Evolutionary conservation across 2,329 filamentous ascomycete species (phyloP).

Genomic region (Aureobasidium sp.): DNA sequence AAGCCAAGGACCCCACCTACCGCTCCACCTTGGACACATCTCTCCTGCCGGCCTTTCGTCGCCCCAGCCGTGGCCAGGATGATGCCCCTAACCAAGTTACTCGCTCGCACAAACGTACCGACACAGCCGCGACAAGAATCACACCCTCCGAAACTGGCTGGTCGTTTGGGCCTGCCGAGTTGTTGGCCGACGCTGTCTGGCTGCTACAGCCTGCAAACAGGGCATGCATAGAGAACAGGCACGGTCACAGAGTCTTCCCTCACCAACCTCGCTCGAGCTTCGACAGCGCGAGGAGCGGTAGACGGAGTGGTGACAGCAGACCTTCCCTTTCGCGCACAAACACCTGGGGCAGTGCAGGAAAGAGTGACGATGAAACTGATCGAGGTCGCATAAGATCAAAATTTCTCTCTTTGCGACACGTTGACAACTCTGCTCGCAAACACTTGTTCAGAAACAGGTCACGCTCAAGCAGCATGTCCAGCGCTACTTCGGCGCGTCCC

Average conservation of each 20-base stretch:
- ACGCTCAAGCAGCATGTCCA: slow-evolving; percentile 20
- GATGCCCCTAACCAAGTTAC: slow-evolving; percentile 12
- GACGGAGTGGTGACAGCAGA: background rate
- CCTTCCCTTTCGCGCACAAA: slow-evolving; percentile 3
- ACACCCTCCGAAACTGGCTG: slow-evolving; percentile 75
- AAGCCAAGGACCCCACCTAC: slow-evolving; percentile 30
- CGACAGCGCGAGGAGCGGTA: slow-evolving; percentile 12
- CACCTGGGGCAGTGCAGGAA: slow-evolving; percentile 4
- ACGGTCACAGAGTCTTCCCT: slow-evolving; percentile 65
- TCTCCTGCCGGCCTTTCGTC: slow-evolving; percentile 19
- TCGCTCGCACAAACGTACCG: slow-evolving; percentile 26
- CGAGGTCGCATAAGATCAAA: slow-evolving; percentile 14
- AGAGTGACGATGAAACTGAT: background rate
- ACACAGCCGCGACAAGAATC: slow-evolving; percentile 46
- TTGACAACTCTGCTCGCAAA: slow-evolving; percentile 11
- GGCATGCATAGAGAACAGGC: slow-evolving; percentile 67
- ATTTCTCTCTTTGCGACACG: slow-evolving; percentile 14
- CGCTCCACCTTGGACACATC: slow-evolving; percentile 27
- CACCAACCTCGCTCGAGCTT: slow-evolving; percentile 16
- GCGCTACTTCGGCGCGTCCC: slow-evolving; percentile 24
- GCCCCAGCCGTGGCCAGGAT: slow-evolving; percentile 16
- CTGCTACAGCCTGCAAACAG: slow-evolving; percentile 76
- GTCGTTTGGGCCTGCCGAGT: slow-evolving; percentile 72
- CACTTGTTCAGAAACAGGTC: slow-evolving; percentile 12
- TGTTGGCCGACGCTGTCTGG: slow-evolving; percentile 88